Conservation (phyloP, 2,329 filamentous ascomycete species). For the Dothideomycetidae sp. region DNA sequence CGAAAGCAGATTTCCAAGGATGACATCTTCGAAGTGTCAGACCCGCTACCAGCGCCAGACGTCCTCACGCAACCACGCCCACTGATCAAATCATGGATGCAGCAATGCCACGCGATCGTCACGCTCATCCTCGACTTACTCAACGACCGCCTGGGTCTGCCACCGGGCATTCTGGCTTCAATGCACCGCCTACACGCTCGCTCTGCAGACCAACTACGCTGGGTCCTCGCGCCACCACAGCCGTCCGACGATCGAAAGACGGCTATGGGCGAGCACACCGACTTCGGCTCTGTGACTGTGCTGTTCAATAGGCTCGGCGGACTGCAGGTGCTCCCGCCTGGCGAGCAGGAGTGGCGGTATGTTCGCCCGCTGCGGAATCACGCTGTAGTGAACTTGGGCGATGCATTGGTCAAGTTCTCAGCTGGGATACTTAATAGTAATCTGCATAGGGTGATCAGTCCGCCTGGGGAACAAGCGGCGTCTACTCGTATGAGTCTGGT, state of each 20-base stretch:
- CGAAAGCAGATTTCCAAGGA: slow-evolving; percentile 34
- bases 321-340: slow-evolving; percentile 37
- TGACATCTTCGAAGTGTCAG: slow-evolving; percentile 32
- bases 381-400: slow-evolving; percentile 35
- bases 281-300: slow-evolving; percentile 42
- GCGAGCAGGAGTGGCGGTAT: slow-evolving; percentile 33
- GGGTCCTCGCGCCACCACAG: slow-evolving; percentile 37
- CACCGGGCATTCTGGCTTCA: slow-evolving; percentile 27
- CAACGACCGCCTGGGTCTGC: slow-evolving; percentile 31
- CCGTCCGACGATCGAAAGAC: slow-evolving; percentile 28
- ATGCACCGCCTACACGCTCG: slow-evolving; percentile 30
- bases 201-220: slow-evolving; percentile 42
- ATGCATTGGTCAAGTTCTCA: slow-evolving; percentile 34
- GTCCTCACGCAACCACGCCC: slow-evolving; percentile 26
- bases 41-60: slow-evolving; percentile 29
- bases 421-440: slow-evolving; percentile 25
- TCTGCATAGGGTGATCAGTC: slow-evolving; percentile 15
- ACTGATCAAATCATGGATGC: slow-evolving; percentile 31
- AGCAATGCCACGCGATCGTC: slow-evolving; percentile 32
- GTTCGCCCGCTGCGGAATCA: slow-evolving; percentile 38
- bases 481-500: slow-evolving; percentile 13
- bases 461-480: slow-evolving; percentile 13
- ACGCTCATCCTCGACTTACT: slow-evolving; percentile 31
- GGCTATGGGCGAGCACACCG: slow-evolving; percentile 40
- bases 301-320: slow-evolving; percentile 44